These are phyloP conservation scores for Urtica urens DNA, from an alignment of 306 rosid species.

Conservation along the genomic window DNA sequence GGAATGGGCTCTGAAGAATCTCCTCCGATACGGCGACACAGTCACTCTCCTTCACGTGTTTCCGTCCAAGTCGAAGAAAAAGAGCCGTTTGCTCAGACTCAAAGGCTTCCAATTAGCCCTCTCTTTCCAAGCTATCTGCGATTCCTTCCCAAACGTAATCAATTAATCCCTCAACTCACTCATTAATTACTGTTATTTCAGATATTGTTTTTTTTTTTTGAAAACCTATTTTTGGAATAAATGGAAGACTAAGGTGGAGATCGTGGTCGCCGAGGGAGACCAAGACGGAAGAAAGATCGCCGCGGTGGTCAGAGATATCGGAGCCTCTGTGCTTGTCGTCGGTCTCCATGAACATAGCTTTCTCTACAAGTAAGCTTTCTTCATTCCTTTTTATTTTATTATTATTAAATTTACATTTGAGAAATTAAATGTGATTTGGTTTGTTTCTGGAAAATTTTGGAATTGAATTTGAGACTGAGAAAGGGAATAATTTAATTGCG, in stretches of 20 bases:
- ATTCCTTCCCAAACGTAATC: constrained; percentile 46
- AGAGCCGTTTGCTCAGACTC: constrained; percentile 49
- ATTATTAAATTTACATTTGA: too few species aligned
- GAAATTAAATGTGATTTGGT: neutral
- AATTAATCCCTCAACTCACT: neutral
- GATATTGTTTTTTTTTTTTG: neutral
- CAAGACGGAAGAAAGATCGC: constrained; percentile 57
- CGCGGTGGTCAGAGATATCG: constrained; percentile 48
- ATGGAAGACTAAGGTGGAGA: constrained; percentile 86
- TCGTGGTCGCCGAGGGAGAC: constrained; percentile 71
- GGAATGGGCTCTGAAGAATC: constrained; percentile 66
- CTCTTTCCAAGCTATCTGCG: constrained; percentile 68
- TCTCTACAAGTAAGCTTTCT: constrained; percentile 64
- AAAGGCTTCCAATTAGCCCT: constrained; percentile 72
- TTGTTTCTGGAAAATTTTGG: neutral
- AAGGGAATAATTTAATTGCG: too few species aligned
- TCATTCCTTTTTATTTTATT: neutral
- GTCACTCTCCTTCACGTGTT: constrained; percentile 75
- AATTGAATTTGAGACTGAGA: too few species aligned
- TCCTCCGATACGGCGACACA: constrained; percentile 61
- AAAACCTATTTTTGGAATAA: neutral
- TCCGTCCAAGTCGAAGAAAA: constrained; percentile 41
- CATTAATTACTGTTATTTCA: neutral
- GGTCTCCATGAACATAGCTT: constrained; percentile 93
- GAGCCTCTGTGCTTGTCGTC: constrained; percentile 62